Evolutionary conservation across 106 monocot genomes (phyloP), one percentile per base, ranked within the genome.

Genomic region (Apostasia ramifera): DNA sequence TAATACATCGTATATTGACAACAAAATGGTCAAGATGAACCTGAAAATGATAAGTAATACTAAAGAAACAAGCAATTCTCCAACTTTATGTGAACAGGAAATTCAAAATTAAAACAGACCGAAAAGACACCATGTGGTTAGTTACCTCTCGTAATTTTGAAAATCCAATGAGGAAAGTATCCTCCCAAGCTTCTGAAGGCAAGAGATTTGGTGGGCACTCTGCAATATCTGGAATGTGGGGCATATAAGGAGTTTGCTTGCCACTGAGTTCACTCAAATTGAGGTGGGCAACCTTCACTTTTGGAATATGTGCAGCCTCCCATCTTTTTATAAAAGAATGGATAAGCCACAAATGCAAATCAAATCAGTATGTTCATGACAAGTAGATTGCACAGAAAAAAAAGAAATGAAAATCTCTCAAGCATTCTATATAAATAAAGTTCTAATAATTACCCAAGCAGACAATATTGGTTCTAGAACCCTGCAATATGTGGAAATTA

Each of bases 201-300:
- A 81, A 47, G 2, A 98, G 70, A 55, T 85, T 77, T 0, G 59
- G 70, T 6, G 90, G 87, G 42, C 85, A 98, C 67, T 81, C 89
- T 12, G 79, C 48, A 47, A 98, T 81, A n/a, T 90, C 81, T 46
- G 92, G 87, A 69, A 98, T 92, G 13, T 73, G 77, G 7, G 97
- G 97, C 89, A 98, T 98, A 65, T 98, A 98, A 48, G 86, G 72
- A 57, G 97, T 98, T 68, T 93, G 97, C 53, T 92, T 83, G 53
- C 44, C 73, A 8, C 45, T 63, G 40, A 66, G 62, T 46, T 81
- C 80, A 42, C 37, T 76, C 4, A 57, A 68, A 53, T 85, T 81
- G 15, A 90, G 47, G 60, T 83, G 87, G 5, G 82, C 92, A 26
- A 87, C 77, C 56, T 83, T 98, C 59, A 98, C 87, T 44, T 83